phyloP scores from a whole-genome alignment of 164 flowering plant species.

The Umbellularia californica region DNA sequence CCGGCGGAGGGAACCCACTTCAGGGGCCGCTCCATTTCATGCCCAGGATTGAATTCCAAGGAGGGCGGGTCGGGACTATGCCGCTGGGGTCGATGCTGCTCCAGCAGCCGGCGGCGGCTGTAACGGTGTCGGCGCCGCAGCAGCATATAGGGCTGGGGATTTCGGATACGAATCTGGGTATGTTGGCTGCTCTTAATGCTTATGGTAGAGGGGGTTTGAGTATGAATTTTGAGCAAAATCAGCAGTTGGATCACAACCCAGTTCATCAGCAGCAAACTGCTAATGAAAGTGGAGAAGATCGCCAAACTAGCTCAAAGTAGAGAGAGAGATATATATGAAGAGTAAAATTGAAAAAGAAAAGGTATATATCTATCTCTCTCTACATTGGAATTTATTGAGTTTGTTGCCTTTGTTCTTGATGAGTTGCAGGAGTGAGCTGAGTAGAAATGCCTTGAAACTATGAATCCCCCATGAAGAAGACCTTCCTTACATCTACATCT shows the following conservation, averaged over 20 bases:
- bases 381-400: not conserved
- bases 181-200: constrained; percentile 74
- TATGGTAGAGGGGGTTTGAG: constrained; percentile 41
- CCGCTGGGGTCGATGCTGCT: constrained; percentile 61
- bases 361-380: not conserved
- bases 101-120: constrained; percentile 21
- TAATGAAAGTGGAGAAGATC: constrained; percentile 55
- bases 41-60: constrained; percentile 53
- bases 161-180: constrained; percentile 64
- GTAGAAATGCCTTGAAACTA: too few species aligned
- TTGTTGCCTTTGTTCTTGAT: not conserved
- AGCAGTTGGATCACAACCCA: constrained; percentile 38
- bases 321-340: not conserved
- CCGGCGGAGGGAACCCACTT: constrained; percentile 22
- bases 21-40: constrained; percentile 60
- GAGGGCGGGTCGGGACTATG: constrained; percentile 31
- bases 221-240: constrained; percentile 44
- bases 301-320: constrained; percentile 45
- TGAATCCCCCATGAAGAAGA: too few species aligned
- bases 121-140: constrained; percentile 15
- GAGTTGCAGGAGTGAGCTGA: not conserved
- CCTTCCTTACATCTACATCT: too few species aligned
- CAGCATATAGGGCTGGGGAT: constrained; percentile 61
- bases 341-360: not conserved
- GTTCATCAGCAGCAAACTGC: constrained; percentile 28